Evolutionary conservation across 192 early-diverging fungal genomes (phyloP), one percentile per base, ranked within the genome.

Genomic region (Dimargaris xerosporica): DNA sequence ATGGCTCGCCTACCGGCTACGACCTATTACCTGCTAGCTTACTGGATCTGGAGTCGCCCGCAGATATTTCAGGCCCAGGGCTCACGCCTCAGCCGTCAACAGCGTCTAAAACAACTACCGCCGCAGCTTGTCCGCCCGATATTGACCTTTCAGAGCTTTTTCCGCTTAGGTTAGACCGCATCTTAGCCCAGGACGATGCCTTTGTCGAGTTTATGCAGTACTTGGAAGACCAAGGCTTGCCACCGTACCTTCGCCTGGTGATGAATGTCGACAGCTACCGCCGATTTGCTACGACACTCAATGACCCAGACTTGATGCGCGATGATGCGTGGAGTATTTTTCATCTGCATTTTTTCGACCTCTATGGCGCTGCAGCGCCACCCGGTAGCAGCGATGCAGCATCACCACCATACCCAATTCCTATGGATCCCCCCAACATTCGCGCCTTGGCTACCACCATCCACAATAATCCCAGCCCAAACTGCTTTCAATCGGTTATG

Each of bases 281-380:
- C 2, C 61, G 61, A 16, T 62, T 62, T 46, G 61, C 61, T 25
- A 17, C 16, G 3, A 62, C 61, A 15, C 61, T 62, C 6, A 62
- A 62, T 46, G 61, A 62, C 28, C 61, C 61, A 12, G n/a, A 19
- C 17, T 19, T 62, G 30, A 62, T 62, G 61, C 42, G 61, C 2
- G 61, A 48, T 29, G 61, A 62, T 28, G 61, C 61, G 28, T 62
- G 61, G 61, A 62, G 61, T 31, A 62, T 62, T 23, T 62, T 62
- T 31, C 61, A 62, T 31, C 21, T 50, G n/a, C 61, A 62, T 31
- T 46, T 62, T 61, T 17, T 5, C 54, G 3, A 2, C 19, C 28
- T 31, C 21, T 16, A 29, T 3, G 54, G 26, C 19, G 25, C 61
- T 12, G 46, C n/a, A 25, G n/a, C n/a, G n/a, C n/a, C n/a, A n/a